Evolutionary conservation across 345 rosid species (phyloP), one percentile per base, ranked within the genome.

Genomic region (Stellera chamaejasme): DNA sequence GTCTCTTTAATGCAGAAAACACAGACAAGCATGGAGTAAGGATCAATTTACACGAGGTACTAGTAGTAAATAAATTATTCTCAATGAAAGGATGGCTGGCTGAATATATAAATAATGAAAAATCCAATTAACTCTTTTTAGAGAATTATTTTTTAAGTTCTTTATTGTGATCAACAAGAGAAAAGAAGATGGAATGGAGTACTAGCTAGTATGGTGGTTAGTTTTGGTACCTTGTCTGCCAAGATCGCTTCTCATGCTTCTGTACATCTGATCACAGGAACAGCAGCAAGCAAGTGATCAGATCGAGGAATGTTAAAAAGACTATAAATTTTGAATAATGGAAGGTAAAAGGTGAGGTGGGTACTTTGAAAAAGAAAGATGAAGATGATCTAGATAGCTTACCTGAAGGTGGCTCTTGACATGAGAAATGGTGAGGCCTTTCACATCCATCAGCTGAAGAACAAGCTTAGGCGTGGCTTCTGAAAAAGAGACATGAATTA

Each of bases 391-490:
- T 19, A 19, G 23, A 19, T 19, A 1, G 27, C 9, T 14, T 44
- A 91, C 98, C 90, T 93, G 99, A 27, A 93, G 97, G 71, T 93
- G 99, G 75, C 99, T 93, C 65, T 93, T 93, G 58, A 93, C 97
- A 70, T 93, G 99, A 48, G 97, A 87, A 70, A 93, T 89, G 70
- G 96, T 93, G 60, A 93, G 97, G 48, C 99, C 99, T 55, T 86
- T 81, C 50, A 93, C 97, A 72, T 87, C 95, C 99, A 93, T 93
- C 63, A 93, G 65, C 80, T 89, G 94, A 58, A 93, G 99, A 61
- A 93, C 96, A 43, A 89, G 91, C 59, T 93, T 93, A 45, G 99
- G 99, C 0, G 99, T 93, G 39, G 97, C 97, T 79, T 75, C 97
- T 93, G 58, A 59, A 49, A 71, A 39, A 14, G 41, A 48, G 10